A percentile compares a stretch with the other conserved stretches of the same genome.
These are phyloP conservation scores for Fulvia fulva DNA, from an alignment of 2,329 filamentous ascomycete species.

Conservation along the genomic window DNA sequence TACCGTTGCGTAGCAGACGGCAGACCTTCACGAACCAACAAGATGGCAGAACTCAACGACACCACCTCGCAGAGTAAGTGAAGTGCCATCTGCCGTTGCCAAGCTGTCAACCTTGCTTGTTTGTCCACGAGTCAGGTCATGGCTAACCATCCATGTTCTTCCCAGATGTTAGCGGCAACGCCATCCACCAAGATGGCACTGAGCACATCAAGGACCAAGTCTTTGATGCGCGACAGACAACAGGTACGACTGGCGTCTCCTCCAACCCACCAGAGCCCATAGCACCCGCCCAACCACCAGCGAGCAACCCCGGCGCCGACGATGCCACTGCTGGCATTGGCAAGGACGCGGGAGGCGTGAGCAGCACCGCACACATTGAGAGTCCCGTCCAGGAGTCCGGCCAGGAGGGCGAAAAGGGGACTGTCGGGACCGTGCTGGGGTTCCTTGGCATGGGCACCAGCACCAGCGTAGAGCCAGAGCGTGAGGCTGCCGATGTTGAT, in stretches of 20 bases:
- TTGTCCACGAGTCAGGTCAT: slow-evolving; percentile 1
- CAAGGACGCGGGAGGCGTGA: slow-evolving; percentile 21
- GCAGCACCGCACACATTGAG: slow-evolving; percentile 16
- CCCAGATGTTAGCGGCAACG: neutral
- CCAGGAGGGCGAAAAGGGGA: slow-evolving; percentile 5
- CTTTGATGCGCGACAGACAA: neutral
- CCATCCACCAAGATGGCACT: slow-evolving; percentile 21
- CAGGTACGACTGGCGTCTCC: slow-evolving; percentile 6
- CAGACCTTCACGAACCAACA: neutral
- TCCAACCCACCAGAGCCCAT: slow-evolving; percentile 5
- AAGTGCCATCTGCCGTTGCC: neutral
- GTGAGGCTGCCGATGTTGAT: neutral
- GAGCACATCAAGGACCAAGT: slow-evolving; percentile 22
- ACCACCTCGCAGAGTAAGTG: neutral
- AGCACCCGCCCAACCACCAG: slow-evolving; percentile 13
- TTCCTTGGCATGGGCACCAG: slow-evolving; percentile 22
- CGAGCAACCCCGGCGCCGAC: slow-evolving; percentile 21
- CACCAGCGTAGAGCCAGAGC: neutral
- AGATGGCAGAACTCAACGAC: slow-evolving; percentile 1
- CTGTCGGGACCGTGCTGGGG: slow-evolving; percentile 22
- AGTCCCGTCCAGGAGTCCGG: slow-evolving; percentile 11
- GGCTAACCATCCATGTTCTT: neutral
- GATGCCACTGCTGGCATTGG: slow-evolving; percentile 18
- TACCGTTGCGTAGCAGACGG: neutral
- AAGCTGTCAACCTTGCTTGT: neutral